Base-by-base conservation (phyloP, 352 stramenopile species). In the Globisporangium apiculatum region DNA sequence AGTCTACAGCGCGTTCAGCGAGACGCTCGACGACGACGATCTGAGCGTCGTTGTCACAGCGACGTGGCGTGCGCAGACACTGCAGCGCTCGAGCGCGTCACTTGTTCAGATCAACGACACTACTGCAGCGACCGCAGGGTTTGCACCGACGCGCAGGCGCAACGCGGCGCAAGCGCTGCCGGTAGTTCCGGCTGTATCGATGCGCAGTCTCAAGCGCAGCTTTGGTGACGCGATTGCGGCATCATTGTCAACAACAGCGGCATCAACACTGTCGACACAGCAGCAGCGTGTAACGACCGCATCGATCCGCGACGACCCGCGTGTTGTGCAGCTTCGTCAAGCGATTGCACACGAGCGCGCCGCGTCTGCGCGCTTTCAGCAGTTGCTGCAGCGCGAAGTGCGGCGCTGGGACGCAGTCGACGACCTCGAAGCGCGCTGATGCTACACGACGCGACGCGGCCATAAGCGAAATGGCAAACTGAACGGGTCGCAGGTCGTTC, bases 1-100 rank as follows among this genome's bases (percentile, higher is more conserved):
- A 48, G 73, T 87, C 40, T 88, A 85, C 60, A 62, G 65, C 31
- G 72, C 76, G 3, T 91, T 83, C 52, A 71, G 86, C 36, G 81
- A 89, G 60, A 71, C 72, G 38, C 17, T 89, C 43, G 67, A 58
- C 7, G 75, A 86, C 43, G 67, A 58, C 7, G 75, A 86, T 43
- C 61, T 82, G 17, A 69, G 62, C 9, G 60, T 91, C 24, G 77
- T 74, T 57, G 65, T 86, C 18, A 64, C 73, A 1, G 62, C 51
- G 18, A 61, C 67, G 36, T 70, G 64, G 71, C 48, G 36, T 62
- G 17, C 62, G 51, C 50, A 54, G n/a, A 12, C 7, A 12, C 11
- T 43, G 40, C 40, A 43, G 40, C 40, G 17, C 46, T 37, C 18
- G 5, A 40, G 3, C 10, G 11, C 4, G 10, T 2, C 5, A 24